These are phyloP conservation scores for Beauveria sp. DNA, from an alignment of 2,329 filamentous ascomycete species.

Conservation along the genomic window DNA sequence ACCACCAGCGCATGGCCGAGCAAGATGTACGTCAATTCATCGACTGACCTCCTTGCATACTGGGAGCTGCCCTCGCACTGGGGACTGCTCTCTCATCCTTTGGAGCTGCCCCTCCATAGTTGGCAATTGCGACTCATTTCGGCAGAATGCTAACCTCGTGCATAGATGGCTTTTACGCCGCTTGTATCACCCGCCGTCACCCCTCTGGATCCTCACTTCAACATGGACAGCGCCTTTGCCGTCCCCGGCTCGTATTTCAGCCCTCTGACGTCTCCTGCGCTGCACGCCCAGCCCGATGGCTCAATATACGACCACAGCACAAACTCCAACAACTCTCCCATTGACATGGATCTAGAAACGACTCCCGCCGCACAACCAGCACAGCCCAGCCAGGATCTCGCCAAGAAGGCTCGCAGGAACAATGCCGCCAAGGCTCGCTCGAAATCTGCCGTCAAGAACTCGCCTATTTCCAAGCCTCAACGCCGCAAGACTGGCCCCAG, in stretches of 20 bases:
- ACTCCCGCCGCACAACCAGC: constrained; percentile 25
- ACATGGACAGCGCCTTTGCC: constrained; percentile 49
- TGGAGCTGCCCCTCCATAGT: too few relatives aligned
- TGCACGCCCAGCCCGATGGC: constrained; percentile 61
- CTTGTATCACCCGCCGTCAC: constrained; percentile 80
- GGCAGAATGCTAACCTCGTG: constrained; percentile 15
- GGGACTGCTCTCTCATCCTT: too few relatives aligned
- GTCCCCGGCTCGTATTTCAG: constrained; percentile 72
- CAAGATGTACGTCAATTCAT: constrained; percentile 47
- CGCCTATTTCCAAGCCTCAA: constrained; percentile 63
- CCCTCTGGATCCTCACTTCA: constrained; percentile 65
- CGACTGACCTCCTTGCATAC: too few relatives aligned
- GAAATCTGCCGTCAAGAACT: constrained; percentile 55
- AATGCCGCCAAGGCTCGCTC: constrained; percentile 43
- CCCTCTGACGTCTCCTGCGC: constrained; percentile 70
- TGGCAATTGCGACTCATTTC: neutral
- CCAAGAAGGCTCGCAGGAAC: constrained; percentile 47
- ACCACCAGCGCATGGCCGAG: constrained; percentile 59
- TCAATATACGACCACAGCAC: constrained; percentile 39
- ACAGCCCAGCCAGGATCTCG: constrained; percentile 36
- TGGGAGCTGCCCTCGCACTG: too few relatives aligned
- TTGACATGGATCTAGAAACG: constrained; percentile 48
- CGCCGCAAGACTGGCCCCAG: constrained; percentile 45
- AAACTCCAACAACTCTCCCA: constrained; percentile 44
- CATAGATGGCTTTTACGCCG: constrained; percentile 68